A percentile compares a stretch with the other conserved stretches of the same genome.
Evolutionary conservation across 202 grass and related monocot species (phyloP).

Genomic region (Dendrocalamus latiflorus): DNA sequence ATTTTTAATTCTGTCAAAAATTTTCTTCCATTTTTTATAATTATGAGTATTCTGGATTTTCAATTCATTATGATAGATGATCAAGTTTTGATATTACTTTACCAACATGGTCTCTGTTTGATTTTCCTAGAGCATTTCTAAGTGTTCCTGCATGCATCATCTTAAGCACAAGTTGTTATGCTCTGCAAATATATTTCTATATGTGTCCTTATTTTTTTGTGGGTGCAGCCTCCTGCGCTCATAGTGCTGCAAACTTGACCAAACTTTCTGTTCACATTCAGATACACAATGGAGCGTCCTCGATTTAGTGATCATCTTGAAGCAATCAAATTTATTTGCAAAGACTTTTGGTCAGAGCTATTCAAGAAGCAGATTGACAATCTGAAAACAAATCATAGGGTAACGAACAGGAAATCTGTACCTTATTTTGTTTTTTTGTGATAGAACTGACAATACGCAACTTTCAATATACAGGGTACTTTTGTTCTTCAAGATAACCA

Average conservation of each 20-base stretch:
- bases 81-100: background rate
- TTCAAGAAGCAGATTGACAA: conserved; percentile 99
- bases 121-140: background rate
- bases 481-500: conserved; percentile 95
- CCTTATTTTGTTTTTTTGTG: background rate
- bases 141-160: background rate
- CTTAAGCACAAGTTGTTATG: background rate
- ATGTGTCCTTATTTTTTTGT: background rate
- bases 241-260: background rate
- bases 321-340: conserved; percentile 98
- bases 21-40: too few relatives aligned
- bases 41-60: too few relatives aligned
- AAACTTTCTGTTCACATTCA: conserved; percentile 37
- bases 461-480: conserved; percentile 56
- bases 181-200: background rate
- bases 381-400: conserved; percentile 94
- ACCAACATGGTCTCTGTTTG: background rate
- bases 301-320: conserved; percentile 93
- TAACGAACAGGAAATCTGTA: conserved; percentile 31
- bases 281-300: conserved; percentile 89
- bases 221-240: background rate
- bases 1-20: too few relatives aligned
- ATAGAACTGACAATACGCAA: conserved; percentile 15
- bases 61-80: too few relatives aligned
- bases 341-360: conserved; percentile 94